Conservation (phyloP, 129 eudicot genomes). For the Flaveria sonorensis region DNA sequence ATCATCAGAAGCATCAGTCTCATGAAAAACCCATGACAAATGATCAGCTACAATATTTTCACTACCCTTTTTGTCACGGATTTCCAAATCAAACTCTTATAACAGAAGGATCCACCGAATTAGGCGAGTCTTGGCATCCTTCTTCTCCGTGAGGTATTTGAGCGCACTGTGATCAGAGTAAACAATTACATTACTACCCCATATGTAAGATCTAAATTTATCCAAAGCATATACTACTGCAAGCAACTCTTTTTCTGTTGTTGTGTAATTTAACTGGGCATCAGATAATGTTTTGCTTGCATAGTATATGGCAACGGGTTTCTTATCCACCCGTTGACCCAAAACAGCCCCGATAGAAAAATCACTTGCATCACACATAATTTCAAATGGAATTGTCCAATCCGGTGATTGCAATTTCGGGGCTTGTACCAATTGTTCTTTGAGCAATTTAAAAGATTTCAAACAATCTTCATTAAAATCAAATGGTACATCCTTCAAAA, state of each 20-base stretch:
- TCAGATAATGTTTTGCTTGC: background rate
- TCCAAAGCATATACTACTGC: background rate
- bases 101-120: background rate
- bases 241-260: background rate
- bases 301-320: too few species aligned
- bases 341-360: background rate
- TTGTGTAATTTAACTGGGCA: background rate
- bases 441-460: background rate
- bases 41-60: too few species aligned
- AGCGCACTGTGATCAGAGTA: background rate
- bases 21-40: too few species aligned
- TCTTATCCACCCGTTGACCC: too few species aligned
- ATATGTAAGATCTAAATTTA: background rate
- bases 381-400: background rate
- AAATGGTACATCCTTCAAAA: background rate
- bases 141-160: background rate
- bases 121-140: background rate
- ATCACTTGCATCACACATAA: background rate
- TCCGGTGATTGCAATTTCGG: background rate
- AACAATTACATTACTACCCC: background rate
- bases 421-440: background rate
- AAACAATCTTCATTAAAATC: background rate
- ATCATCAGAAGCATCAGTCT: too few species aligned
- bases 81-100: too few species aligned
- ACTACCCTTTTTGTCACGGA: background rate